These are phyloP conservation scores for Suhomyces guaymorum DNA, from an alignment of 1,139 yeast genomes.

Conservation along the genomic window DNA sequence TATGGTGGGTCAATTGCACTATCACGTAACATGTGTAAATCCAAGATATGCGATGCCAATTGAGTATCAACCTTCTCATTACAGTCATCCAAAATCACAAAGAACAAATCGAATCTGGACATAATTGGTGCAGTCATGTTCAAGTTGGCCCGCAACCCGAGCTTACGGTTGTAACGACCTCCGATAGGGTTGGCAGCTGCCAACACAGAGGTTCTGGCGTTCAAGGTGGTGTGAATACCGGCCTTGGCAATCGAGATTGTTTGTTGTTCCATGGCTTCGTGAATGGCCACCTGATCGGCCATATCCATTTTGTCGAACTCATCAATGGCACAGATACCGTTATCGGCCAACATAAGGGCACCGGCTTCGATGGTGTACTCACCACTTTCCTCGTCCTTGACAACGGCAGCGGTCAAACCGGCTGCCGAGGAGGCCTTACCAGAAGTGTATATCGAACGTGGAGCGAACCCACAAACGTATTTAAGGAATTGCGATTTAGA, in stretches of 20 bases:
- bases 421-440: constrained; percentile 99
- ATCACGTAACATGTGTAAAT: constrained; percentile 88
- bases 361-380: constrained; percentile 99
- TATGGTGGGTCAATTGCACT: constrained; percentile 90
- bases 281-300: constrained; percentile 95
- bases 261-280: constrained; percentile 99
- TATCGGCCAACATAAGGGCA: constrained; percentile 97
- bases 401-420: constrained; percentile 97
- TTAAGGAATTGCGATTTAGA: constrained; percentile 95
- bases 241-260: constrained; percentile 98
- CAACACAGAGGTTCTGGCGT: constrained; percentile 91
- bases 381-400: constrained; percentile 95
- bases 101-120: constrained; percentile 96
- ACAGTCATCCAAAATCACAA: constrained; percentile 93
- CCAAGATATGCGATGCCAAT: constrained; percentile 89
- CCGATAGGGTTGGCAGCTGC: constrained; percentile 99
- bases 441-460: constrained; percentile 94
- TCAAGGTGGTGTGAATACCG: constrained; percentile 95
- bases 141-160: constrained; percentile 81
- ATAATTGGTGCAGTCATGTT: constrained; percentile 99
- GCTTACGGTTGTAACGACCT: constrained; percentile 88
- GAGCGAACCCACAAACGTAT: constrained; percentile 88
- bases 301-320: constrained; percentile 98
- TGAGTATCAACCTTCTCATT: constrained; percentile 89
- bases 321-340: constrained; percentile 97